phyloP scores from a whole-genome alignment of 2,329 filamentous ascomycete genomes.

The Knoxdaviesia proteae region DNA sequence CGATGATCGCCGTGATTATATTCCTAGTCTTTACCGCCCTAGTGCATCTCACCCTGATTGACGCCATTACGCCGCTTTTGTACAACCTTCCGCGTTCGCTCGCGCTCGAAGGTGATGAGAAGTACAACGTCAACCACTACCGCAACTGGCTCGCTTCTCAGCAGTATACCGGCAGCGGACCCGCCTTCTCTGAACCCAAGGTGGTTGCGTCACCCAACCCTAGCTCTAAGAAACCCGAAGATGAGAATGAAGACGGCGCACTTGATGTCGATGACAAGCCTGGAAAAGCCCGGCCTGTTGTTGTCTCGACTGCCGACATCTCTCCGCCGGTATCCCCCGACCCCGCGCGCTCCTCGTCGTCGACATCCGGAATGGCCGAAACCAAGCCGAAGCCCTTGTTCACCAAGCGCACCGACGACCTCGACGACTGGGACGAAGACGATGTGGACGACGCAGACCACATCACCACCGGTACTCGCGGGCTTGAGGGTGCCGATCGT shows the following conservation, averaged over 20 bases:
- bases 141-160: no score
- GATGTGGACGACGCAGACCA: constrained; percentile 6
- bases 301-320: background rate
- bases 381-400: background rate
- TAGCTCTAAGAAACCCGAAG: no score
- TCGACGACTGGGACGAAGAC: constrained; percentile 5
- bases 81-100: constrained; percentile 62
- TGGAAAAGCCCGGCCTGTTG: background rate
- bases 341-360: constrained; percentile 9
- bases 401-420: constrained; percentile 5
- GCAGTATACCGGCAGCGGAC: no score
- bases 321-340: background rate
- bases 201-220: no score
- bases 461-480: constrained; percentile 10
- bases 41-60: constrained; percentile 53
- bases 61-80: constrained; percentile 55
- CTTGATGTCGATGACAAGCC: constrained; percentile 4
- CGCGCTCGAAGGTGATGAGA: constrained; percentile 19
- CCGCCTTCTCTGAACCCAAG: no score
- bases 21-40: constrained; percentile 57
- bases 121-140: no score
- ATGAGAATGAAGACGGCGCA: background rate
- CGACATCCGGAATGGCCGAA: background rate
- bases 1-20: constrained; percentile 54
- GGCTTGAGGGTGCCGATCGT: constrained; percentile 17